A percentile compares a stretch with the other conserved stretches of the same genome.
Conservation (phyloP, 306 rosid species). For the Fagus crenata region DNA sequence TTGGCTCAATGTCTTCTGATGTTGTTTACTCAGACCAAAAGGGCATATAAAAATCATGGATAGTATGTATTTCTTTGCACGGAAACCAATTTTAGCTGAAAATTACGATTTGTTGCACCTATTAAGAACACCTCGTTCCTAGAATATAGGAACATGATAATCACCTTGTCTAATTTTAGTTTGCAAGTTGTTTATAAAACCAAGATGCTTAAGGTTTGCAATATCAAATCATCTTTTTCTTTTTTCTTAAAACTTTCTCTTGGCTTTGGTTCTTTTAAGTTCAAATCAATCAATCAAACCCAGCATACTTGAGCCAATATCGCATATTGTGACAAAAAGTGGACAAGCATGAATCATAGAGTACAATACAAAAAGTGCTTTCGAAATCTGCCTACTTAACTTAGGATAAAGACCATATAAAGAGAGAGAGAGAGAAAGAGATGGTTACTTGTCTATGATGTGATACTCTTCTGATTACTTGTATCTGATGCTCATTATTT, state of each 20-base stretch:
- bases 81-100: too few relatives aligned
- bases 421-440: constrained; percentile 9
- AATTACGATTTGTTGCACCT: too few relatives aligned
- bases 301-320: background rate
- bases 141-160: background rate
- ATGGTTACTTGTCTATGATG: constrained; percentile 21
- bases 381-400: background rate
- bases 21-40: too few relatives aligned
- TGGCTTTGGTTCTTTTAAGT: background rate
- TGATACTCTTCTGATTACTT: constrained; percentile 18
- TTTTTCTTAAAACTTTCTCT: background rate
- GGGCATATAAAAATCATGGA: too few relatives aligned
- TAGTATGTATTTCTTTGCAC: too few relatives aligned
- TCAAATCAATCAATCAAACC: background rate
- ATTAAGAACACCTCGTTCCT: background rate
- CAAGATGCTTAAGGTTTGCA: background rate
- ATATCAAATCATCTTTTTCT: background rate
- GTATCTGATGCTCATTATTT: constrained; percentile 5
- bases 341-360: background rate
- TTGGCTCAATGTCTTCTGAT: too few relatives aligned
- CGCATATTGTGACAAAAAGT: background rate
- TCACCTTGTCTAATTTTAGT: background rate
- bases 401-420: constrained; percentile 21
- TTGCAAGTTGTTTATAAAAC: background rate
- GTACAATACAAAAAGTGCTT: background rate